phyloP scores from a whole-genome alignment of 139 green algal species.

The Micractinium sp. region DNA sequence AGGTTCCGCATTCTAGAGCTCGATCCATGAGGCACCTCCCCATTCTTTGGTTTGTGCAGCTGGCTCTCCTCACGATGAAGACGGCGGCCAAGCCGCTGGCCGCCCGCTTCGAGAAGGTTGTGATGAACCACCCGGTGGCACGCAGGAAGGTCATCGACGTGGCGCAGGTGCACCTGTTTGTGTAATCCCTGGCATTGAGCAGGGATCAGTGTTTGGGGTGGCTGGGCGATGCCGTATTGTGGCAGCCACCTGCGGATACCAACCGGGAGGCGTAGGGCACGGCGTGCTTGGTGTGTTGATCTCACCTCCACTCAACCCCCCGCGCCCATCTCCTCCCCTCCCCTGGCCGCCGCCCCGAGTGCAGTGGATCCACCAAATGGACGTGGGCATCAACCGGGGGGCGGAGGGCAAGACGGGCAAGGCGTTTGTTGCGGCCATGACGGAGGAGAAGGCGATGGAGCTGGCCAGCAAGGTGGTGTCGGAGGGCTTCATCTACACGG shows the following conservation, averaged over 20 bases:
- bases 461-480: slow-evolving; percentile 79
- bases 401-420: slow-evolving; percentile 78
- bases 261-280: no score
- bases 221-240: no score
- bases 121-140: slow-evolving; percentile 66
- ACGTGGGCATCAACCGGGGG: slow-evolving; percentile 75
- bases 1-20: no score
- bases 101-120: slow-evolving; percentile 65
- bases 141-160: slow-evolving; percentile 58
- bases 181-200: no score
- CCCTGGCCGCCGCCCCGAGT: not conserved
- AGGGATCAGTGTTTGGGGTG: no score
- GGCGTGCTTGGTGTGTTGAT: no score
- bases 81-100: slow-evolving; percentile 72
- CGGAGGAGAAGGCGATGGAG: slow-evolving; percentile 82
- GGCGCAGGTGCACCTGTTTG: slow-evolving; percentile 57
- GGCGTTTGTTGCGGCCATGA: slow-evolving; percentile 66
- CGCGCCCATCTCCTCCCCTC: not conserved
- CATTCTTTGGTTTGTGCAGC: not conserved
- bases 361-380: slow-evolving; percentile 43
- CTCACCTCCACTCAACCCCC: not conserved
- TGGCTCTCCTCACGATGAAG: slow-evolving; percentile 53
- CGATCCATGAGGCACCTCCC: no score
- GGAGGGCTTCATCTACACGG: slow-evolving; percentile 79
- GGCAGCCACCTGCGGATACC: no score